These are phyloP conservation scores for Annulohypoxylon moriforme DNA, from an alignment of 495 filamentous ascomycete genomes.

Conservation along the genomic window DNA sequence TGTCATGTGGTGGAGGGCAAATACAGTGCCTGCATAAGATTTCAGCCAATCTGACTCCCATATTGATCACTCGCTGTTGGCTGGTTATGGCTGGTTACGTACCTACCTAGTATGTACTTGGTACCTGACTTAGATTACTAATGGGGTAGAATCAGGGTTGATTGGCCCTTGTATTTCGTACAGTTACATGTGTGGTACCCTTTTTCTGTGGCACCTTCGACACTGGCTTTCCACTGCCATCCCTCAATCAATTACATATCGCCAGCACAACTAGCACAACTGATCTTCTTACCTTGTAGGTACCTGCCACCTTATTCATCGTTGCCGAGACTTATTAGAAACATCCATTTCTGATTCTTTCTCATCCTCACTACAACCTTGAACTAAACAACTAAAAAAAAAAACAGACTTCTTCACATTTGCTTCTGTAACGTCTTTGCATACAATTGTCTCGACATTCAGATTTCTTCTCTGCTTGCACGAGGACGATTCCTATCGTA, in stretches of 20 bases:
- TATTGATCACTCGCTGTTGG: not conserved
- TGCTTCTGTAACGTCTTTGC: constrained; percentile 31
- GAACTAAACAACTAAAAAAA: constrained; percentile 17
- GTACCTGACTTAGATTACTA: constrained; percentile 33
- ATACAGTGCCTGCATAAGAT: constrained; percentile 20
- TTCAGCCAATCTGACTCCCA: not conserved
- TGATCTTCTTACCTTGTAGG: constrained; percentile 33
- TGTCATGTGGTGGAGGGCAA: constrained; percentile 15
- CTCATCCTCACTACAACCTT: constrained; percentile 17
- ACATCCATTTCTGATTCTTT: constrained; percentile 37
- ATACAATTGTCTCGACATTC: constrained; percentile 26
- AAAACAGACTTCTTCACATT: constrained; percentile 6
- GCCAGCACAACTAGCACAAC: constrained; percentile 48
- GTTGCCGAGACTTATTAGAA: constrained; percentile 32
- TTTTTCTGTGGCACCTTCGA: constrained; percentile 30
- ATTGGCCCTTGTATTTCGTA: constrained; percentile 32
- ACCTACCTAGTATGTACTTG: not conserved
- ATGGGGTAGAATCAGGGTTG: constrained; percentile 25
- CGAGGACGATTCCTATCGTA: constrained; percentile 11
- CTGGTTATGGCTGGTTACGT: not conserved
- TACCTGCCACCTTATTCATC: constrained; percentile 41
- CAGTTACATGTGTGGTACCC: constrained; percentile 24
- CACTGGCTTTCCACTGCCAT: constrained; percentile 14
- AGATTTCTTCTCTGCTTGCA: constrained; percentile 20
- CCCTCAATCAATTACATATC: constrained; percentile 46